phyloP scores from a whole-genome alignment of 2,329 filamentous ascomycete genomes.

The Albophoma yamanashiensis region DNA sequence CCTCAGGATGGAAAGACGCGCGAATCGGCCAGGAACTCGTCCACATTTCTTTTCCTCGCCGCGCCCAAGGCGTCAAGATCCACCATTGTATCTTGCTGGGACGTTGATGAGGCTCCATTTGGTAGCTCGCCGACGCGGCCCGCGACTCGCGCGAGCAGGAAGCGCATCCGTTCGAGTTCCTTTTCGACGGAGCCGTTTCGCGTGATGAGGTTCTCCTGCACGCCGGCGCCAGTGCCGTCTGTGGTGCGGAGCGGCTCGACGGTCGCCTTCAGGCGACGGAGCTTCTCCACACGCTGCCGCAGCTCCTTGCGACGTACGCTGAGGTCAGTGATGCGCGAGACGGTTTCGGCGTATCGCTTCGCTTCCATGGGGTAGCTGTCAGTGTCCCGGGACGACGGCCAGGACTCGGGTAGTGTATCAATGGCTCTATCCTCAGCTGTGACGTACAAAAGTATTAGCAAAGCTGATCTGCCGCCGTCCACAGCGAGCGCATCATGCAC shows the following conservation, averaged over 20 bases:
- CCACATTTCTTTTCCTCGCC: slow-evolving; percentile 31
- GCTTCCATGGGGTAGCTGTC: slow-evolving; percentile 33
- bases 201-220: slow-evolving; percentile 59
- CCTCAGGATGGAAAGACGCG: slow-evolving; percentile 9
- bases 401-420: slow-evolving; percentile 33
- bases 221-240: slow-evolving; percentile 18
- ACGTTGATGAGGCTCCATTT: slow-evolving; percentile 7
- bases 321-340: slow-evolving; percentile 37
- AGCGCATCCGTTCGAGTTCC: slow-evolving; percentile 56
- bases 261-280: slow-evolving; percentile 36
- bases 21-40: slow-evolving; percentile 24
- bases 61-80: slow-evolving; percentile 24
- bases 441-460: neutral
- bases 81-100: slow-evolving; percentile 7
- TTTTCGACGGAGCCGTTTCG: slow-evolving; percentile 53
- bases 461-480: neutral
- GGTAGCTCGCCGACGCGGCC: slow-evolving; percentile 36
- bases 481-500: slow-evolving; percentile 4
- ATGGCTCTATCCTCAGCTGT: slow-evolving; percentile 33
- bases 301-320: slow-evolving; percentile 24
- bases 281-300: slow-evolving; percentile 31
- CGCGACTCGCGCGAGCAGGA: slow-evolving; percentile 49
- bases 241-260: slow-evolving; percentile 30
- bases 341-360: slow-evolving; percentile 38
- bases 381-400: slow-evolving; percentile 29